A percentile compares a stretch with the other conserved stretches of the same genome.
These are phyloP conservation scores for Fusarium xyrophilum DNA, from an alignment of 2,329 filamentous ascomycete genomes.

Conservation along the genomic window DNA sequence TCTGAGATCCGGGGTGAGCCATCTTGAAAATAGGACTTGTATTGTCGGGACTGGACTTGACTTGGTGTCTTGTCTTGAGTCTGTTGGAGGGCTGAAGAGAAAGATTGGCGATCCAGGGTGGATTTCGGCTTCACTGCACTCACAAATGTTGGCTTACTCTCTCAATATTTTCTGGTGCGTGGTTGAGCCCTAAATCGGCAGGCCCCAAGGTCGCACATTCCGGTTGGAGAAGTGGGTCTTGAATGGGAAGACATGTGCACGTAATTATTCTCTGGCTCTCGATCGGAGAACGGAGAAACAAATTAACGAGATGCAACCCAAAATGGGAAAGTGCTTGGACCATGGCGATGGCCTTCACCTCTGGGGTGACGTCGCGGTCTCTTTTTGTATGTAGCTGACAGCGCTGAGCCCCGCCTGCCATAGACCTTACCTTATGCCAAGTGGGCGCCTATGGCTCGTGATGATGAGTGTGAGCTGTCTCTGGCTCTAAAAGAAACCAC, in stretches of 20 bases:
- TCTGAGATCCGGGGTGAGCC: constrained; percentile 67
- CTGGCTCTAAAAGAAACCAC: constrained; percentile 1
- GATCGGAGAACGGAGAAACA: constrained; percentile 29
- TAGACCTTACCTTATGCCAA: neutral
- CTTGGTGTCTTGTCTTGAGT: constrained; percentile 33
- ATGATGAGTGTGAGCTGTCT: constrained; percentile 19
- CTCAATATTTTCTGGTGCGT: constrained; percentile 46
- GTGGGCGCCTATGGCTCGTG: constrained; percentile 25
- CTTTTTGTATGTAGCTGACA: constrained; percentile 1
- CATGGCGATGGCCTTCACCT: constrained; percentile 25
- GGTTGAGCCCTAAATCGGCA: constrained; percentile 46
- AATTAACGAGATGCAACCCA: constrained; percentile 2
- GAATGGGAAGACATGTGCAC: neutral
- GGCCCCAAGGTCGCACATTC: constrained; percentile 17
- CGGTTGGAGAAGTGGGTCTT: constrained; percentile 2
- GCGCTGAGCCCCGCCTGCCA: constrained; percentile 26
- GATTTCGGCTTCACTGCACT: constrained; percentile 39
- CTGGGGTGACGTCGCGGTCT: constrained; percentile 30
- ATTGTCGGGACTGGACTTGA: constrained; percentile 42
- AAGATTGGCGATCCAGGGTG: constrained; percentile 44
- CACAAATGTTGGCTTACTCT: constrained; percentile 24
- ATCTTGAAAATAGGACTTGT: constrained; percentile 55
- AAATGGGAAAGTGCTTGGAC: constrained; percentile 28
- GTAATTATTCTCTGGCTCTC: neutral
- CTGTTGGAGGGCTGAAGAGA: constrained; percentile 44